Base-by-base conservation (phyloP, 352 stramenopile genomes). In the Saprolegnia diclina region DNA sequence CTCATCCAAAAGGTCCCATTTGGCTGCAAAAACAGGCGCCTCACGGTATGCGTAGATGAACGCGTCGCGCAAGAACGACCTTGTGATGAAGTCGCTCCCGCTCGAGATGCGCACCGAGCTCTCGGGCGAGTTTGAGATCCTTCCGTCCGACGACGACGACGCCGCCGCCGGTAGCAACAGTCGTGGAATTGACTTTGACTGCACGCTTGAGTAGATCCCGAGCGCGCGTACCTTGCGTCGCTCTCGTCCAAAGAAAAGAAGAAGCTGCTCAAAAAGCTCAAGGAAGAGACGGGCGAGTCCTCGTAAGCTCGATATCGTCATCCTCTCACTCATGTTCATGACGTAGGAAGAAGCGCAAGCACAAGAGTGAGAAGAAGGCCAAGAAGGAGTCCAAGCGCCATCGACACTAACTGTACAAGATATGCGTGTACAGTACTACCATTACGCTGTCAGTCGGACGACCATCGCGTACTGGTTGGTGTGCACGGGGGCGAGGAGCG, bases 241-340 rank as follows among this genome's bases (percentile, higher is more conserved):
- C 71, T 90, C n/a, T 90, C 83, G 9, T 73, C 72, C 3, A 90
- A 88, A 61, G 80, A 90, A 64, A 89, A 90, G 70, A 88, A 80
- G 24, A 56, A 61, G 35, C 64, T 86, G 24, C 52, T 88, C 18
- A 89, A 88, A 66, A 89, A 88, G 44, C 67, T 86, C 14, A 76
- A 75, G 26, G 11, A 76, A 82, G 65, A 77, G 79, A 65, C 62
- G 75, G 56, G 71, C 21, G 69, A 76, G 46, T 56, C 52, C 7
- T 57, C n/a, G n/a, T n/a, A n/a, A n/a, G 16, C 32, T 7, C 32
- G 52, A 7, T 16, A 38, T 16, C 32, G 22, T 16, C 0, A 73
- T 76, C 22, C 76, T 67, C 3, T n/a, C 48, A 71, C 59, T 52
- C 1, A 4, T 70, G 56, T 40, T 72, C 57, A 5, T 29, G 61